These are phyloP conservation scores for Scutellaria barbata DNA, from an alignment of 257 asterid genomes.

Conservation along the genomic window DNA sequence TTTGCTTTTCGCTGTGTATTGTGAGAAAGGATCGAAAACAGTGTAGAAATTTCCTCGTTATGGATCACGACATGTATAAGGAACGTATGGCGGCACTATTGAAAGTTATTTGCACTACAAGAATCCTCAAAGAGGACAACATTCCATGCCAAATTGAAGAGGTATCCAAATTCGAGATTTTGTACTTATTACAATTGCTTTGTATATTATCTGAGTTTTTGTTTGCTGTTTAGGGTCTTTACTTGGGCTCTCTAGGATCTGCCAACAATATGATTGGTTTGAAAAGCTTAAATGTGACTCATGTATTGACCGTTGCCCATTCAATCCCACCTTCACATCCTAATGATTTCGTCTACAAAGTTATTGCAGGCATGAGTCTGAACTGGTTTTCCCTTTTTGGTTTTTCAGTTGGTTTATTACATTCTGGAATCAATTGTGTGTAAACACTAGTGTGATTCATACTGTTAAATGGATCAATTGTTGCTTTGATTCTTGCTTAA, in stretches of 20 bases:
- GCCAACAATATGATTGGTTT: constrained; percentile 62
- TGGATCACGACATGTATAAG: constrained; percentile 49
- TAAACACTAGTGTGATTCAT: neutral
- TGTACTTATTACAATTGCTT: neutral
- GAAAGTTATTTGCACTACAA: constrained; percentile 48
- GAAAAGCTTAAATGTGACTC: constrained; percentile 71
- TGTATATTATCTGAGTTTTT: constrained; percentile 3
- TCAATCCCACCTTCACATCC: constrained; percentile 56
- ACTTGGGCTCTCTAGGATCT: constrained; percentile 89
- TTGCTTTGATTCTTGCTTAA: neutral
- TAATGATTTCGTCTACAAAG: constrained; percentile 72
- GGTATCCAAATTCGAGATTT: constrained; percentile 48
- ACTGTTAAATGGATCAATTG: neutral
- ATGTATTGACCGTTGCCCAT: constrained; percentile 68
- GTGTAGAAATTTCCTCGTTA: constrained; percentile 24
- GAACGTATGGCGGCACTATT: constrained; percentile 53
- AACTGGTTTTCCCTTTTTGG: constrained; percentile 6
- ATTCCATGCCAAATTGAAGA: constrained; percentile 80
- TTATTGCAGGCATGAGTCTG: constrained; percentile 50
- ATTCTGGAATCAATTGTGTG: neutral
- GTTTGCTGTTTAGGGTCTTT: constrained; percentile 69
- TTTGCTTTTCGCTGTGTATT: neutral
- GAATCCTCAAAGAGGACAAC: constrained; percentile 52
- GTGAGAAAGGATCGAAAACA: constrained; percentile 17
- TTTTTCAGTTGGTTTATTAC: neutral